Base-by-base conservation (phyloP, 1,284 basidiomycete species). In the Ceratobasidium sp. region DNA sequence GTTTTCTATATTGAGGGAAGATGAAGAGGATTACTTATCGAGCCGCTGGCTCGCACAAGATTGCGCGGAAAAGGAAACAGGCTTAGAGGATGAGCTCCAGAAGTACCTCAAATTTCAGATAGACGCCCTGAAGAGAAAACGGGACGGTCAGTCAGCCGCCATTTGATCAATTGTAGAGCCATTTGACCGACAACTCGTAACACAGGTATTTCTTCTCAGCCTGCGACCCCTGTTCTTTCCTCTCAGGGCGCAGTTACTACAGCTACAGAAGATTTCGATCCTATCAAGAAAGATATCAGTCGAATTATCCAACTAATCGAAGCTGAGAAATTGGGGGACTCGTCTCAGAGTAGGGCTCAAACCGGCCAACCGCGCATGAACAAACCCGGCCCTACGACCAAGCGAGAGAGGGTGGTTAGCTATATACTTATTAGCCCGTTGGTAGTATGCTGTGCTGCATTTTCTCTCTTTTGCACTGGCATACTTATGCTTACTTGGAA, bases 21-120 rank as follows among this genome's bases (percentile, higher is more conserved):
- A 72, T 27, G 69, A 72, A 14, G 47, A 56, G 11, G 69, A 72
- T 44, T 72, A 51, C 22, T 62, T 72, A 31, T 72, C 69, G 31
- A 72, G 69, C 29, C 57, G 69, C n/a, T 72, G 69, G 69, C 69
- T 72, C n/a, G 45, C 69, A n/a, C 56, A 72, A 51, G 69, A 72
- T 31, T 60, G 50, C 24, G 64, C 64, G 27, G 64, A 56, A 22
- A 7, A 45, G 17, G 51, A 31, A 31, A 19, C n/a, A n/a, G n/a
- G n/a, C n/a, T n/a, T n/a, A n/a, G n/a, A n/a, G n/a, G n/a, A n/a
- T n/a, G 36, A 57, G 11, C 69, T 72, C 11, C 41, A 72, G 24
- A 11, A 51, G 1, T 72, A 72, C 22, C 56, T 72, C 31, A 31
- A 31, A 15, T 72, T 31, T 72, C 69, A 72, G 27, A 48, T 72